Evolutionary conservation across 495 filamentous ascomycete species (phyloP).

Genomic region (Xylaria nigripes): DNA sequence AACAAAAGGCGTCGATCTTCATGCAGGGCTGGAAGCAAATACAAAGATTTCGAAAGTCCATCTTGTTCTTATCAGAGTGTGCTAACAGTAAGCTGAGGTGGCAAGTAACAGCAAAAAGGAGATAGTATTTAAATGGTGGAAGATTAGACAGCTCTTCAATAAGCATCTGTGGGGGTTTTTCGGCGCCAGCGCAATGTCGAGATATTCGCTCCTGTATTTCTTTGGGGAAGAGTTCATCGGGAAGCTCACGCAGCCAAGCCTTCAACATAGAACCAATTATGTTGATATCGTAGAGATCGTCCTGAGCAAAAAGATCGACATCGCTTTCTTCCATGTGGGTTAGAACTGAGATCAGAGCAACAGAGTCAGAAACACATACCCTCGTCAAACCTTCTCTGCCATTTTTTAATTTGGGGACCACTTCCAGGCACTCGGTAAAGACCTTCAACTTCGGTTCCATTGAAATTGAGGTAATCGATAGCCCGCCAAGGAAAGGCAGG

Average conservation of each 20-base stretch:
- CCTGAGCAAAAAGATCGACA: conserved; percentile 73
- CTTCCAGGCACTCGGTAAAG: conserved; percentile 83
- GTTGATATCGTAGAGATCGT: conserved; percentile 86
- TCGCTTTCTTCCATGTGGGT: conserved; percentile 54
- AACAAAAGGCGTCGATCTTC: conserved; percentile 83
- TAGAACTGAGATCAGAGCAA: conserved; percentile 15
- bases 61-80: conserved; percentile 83
- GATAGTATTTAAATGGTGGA: conserved; percentile 89
- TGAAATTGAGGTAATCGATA: conserved; percentile 89
- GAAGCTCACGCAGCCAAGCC: conserved; percentile 86
- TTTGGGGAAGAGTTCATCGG: conserved; percentile 83
- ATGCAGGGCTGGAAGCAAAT: conserved; percentile 94
- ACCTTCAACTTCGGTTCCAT: conserved; percentile 82
- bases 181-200: conserved; percentile 63
- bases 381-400: conserved; percentile 79
- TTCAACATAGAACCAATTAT: conserved; percentile 90
- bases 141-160: conserved; percentile 85
- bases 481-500: conserved; percentile 84
- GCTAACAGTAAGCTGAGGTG: conserved; percentile 81
- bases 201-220: conserved; percentile 65
- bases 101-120: conserved; percentile 91
- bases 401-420: conserved; percentile 72
- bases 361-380: conserved; percentile 35
- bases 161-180: conserved; percentile 67
- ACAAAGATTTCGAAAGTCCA: conserved; percentile 86